Evolutionary conservation across 129 eudicot genomes (phyloP), one percentile per base, ranked within the genome.

Genomic region (Chrysanthemum lavandulifolium): DNA sequence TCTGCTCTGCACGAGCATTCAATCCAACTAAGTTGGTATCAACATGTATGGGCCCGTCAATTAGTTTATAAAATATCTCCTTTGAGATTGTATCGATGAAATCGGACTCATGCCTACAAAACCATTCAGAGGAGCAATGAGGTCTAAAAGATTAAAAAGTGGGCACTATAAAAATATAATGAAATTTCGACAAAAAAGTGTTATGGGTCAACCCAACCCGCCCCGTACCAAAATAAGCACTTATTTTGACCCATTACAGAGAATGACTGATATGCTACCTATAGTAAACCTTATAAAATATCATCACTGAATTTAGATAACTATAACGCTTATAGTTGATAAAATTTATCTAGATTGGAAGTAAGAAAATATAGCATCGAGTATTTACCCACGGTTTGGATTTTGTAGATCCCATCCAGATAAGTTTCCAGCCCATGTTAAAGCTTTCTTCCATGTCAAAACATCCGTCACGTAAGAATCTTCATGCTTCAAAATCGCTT

Each of bases 351-450:
- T 29, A 29, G n/a, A 29, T 6, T 29, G 53, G 13, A 70, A 31
- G 15, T 48, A 71, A 19, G 36, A 51, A 70, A n/a, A 9, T 16
- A 33, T 15, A 36, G 66, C 14, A 33, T 36, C 65, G 63, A 11
- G 18, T 16, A 61, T 23, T 54, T 71, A 72, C 78, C 78, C 82
- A 4, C 73, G 58, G 62, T 63, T 73, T 33, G 69, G 65, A 57
- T 72, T 59, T 27, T 57, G 73, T 6, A 79, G 78, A 79, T 72
- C 79, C 82, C 77, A 71, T 71, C 82, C 82, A 15, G 82, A 71
- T 63, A 70, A 71, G 59, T 78, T 78, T 8, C 27, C 82, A 53
- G 67, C 72, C 14, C 16, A 52, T 40, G 60, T 63, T 71, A 78
- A 63, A 63, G 82, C 82, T 52, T 63, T 57, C 66, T 55, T 63